These are phyloP conservation scores for Tylopilus subfusipes DNA, from an alignment of 768 basidiomycete genomes.

Conservation along the genomic window DNA sequence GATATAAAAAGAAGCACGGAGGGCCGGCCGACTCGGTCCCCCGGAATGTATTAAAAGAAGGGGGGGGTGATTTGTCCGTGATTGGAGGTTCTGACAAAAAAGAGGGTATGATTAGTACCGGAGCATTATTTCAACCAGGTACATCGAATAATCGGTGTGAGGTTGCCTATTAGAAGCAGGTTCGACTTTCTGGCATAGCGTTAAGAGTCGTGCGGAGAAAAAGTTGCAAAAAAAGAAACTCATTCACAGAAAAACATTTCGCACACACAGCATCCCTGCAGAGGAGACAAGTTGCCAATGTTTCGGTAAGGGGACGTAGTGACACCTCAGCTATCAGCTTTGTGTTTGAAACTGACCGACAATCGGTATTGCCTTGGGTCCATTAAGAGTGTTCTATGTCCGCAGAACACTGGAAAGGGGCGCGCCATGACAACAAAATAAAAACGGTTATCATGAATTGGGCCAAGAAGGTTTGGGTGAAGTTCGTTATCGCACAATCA, in stretches of 20 bases:
- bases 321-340: background rate
- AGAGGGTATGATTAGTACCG: slow-evolving; percentile 7
- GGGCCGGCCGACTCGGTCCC: background rate
- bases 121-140: slow-evolving; percentile 22
- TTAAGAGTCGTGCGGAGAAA: slow-evolving; percentile 14
- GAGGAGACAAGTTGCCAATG: background rate
- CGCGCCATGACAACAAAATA: slow-evolving; percentile 17
- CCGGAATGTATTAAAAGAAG: background rate
- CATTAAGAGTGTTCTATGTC: background rate
- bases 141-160: slow-evolving; percentile 16
- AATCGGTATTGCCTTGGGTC: background rate
- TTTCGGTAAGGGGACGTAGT: background rate
- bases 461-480: background rate
- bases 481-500: slow-evolving; percentile 12
- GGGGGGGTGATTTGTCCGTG: background rate
- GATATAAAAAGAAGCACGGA: slow-evolving; percentile 7
- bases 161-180: slow-evolving; percentile 12
- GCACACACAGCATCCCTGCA: background rate
- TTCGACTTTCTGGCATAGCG: slow-evolving; percentile 4
- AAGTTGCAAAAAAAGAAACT: slow-evolving; percentile 9
- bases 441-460: slow-evolving; percentile 5
- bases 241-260: slow-evolving; percentile 4
- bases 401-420: slow-evolving; percentile 3
- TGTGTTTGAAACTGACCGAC: background rate
- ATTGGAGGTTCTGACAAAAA: slow-evolving; percentile 4